phyloP scores from a whole-genome alignment of 176 grass and related monocot genomes.

The Phyllostachys edulis region DNA sequence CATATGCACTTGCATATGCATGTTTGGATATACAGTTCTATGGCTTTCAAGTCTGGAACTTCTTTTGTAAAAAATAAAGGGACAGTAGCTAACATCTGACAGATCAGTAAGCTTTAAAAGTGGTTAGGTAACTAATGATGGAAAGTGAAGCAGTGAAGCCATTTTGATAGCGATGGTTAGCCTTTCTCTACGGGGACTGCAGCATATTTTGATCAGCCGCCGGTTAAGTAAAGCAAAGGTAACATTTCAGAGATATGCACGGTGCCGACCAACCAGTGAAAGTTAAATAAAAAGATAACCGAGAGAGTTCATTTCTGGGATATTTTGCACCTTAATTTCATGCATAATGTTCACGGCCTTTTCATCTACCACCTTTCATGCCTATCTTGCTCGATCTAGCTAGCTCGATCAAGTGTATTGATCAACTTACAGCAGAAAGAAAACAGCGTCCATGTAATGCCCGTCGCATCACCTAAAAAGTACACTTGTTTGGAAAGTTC shows the following conservation, averaged over 20 bases:
- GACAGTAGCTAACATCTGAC: background rate
- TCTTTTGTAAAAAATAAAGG: background rate
- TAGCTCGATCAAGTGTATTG: constrained; percentile 31
- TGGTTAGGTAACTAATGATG: constrained; percentile 25
- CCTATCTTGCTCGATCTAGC: background rate
- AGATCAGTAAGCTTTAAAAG: background rate
- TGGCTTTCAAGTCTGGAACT: background rate
- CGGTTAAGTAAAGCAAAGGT: constrained; percentile 6
- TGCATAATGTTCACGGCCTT: constrained; percentile 14
- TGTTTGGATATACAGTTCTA: background rate
- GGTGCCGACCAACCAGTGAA: constrained; percentile 27
- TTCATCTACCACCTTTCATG: background rate
- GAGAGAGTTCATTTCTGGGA: background rate
- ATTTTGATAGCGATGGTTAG: constrained; percentile 1
- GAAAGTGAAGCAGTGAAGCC: background rate
- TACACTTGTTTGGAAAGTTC: constrained; percentile 20
- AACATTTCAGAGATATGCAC: constrained; percentile 13
- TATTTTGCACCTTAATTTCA: background rate
- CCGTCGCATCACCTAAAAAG: constrained; percentile 30
- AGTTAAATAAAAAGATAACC: background rate
- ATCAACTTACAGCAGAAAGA: constrained; percentile 18
- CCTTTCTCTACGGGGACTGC: background rate
- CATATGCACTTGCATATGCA: background rate
- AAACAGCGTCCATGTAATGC: constrained; percentile 30
- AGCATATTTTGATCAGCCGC: background rate